Evolutionary conservation across 345 rosid genomes (phyloP), one percentile per base, ranked within the genome.

Genomic region (Lepidium africanum): DNA sequence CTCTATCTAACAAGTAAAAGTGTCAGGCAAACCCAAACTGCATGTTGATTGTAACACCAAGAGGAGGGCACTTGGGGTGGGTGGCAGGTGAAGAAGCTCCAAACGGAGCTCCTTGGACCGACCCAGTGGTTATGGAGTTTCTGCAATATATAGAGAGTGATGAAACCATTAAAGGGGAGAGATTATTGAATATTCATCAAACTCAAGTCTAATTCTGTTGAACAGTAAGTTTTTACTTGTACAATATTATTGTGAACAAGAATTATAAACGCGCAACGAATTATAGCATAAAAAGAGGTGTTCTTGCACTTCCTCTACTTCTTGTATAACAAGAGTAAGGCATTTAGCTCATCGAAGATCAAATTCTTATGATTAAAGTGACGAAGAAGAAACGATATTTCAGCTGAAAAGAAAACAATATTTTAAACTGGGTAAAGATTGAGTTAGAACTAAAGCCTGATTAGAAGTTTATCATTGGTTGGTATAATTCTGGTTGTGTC

Each of bases 21-120:
- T 72, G 23, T 33, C 82, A 90, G 97, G 90, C 72, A 63, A 93
- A 90, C 40, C 82, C 85, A 9, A 83, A 93, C 76, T 93, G 98
- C 70, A 36, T 93, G 83, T 65, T 93, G 69, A 79, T 88, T 54
- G 90, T 88, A 73, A 90, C 98, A 39, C 97, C 98, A 14, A 83
- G 76, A 77, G 97, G 96, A 19, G 97, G 94, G 14, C 98, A 88
- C 76, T 78, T 93, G 30, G 96, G 97, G 16, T 93, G 98, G 97
- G 83, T 88, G 57, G 98, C 96, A 0, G 97, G 96, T 55, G 51
- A 56, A 11, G 93, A 78, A 71, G 86, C 90, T 58, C 94, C 92
- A 5, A 51, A 65, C 2, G 97, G 98, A 43, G 90, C 96, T 57
- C 88, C 97, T 36, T 93, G 94, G 96, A 90, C 94, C 1, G 98